Base-by-base conservation (phyloP, 108 stramenopile species). In the Nitzschia sp. region DNA sequence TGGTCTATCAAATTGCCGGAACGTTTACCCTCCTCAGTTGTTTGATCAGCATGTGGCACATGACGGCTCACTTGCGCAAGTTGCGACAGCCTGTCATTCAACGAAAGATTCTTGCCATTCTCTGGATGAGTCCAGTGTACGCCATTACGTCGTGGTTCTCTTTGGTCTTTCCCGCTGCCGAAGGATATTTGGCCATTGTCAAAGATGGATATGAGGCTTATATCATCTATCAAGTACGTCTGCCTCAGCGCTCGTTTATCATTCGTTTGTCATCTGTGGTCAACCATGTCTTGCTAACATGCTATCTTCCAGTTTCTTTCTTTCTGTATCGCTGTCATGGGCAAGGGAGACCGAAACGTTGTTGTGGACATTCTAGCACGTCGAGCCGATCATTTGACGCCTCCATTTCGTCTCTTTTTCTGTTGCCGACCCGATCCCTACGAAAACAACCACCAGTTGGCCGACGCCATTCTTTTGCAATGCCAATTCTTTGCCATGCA, bases 181-280 rank as follows among this genome's bases (percentile, higher is more conserved):
- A 94, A 65, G 86, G 82, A 38, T 93, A 92, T 63, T 70, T 96
- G 38, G 85, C 84, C n/a, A 89, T 94, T 26, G 40, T 96, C 21
- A 93, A 93, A 60, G 96, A 96, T 81, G 77, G 83, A 17, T 94
- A 94, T 62, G 96, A 96, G 67, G 89, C 93, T 2, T 96, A 96
- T 69, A 85, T 95, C 50, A 89, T 96, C 58, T 96, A 93, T 76
- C 68, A 69, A 43, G 69, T 70, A 59, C 25, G 69, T 67, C 12
- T 21, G 2, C 24, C 22, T 3, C 1, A 12, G 11, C n/a, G n/a
- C n/a, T n/a, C n/a, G n/a, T n/a, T 20, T 21, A 7, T 26, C 25
- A 3, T 48, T 15, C 6, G 54, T 25, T 2, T 24, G 25, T 55
- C 5, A 3, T 12, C 17, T 17, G 8, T n/a, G 14, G 10, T 53